Percentiles rank a stretch among this genome's conserved stretches.
phyloP scores from a whole-genome alignment of 1,284 basidiomycete species.

The Trichosporon sp. region DNA sequence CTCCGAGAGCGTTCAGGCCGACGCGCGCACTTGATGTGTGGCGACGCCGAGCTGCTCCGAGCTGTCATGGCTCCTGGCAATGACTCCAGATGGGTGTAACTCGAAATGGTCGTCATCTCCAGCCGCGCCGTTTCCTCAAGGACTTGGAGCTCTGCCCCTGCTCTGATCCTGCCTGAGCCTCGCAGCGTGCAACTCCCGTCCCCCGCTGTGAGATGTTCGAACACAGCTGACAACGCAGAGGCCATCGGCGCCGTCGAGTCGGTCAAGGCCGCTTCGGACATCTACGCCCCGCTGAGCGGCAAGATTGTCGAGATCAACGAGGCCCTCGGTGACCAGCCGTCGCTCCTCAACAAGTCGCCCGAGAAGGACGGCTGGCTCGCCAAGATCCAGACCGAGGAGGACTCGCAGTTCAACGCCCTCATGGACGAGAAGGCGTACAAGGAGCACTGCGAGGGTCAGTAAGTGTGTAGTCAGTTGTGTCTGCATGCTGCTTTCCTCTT shows the following conservation, averaged over 20 bases:
- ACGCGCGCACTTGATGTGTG: too few relatives aligned
- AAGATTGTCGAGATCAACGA: conserved; percentile 75
- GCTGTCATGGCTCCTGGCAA: too few relatives aligned
- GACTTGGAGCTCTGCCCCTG: too few relatives aligned
- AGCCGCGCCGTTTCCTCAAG: too few relatives aligned
- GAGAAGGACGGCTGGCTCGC: conserved; percentile 60
- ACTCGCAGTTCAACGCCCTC: conserved; percentile 68
- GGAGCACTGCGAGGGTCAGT: conserved; percentile 57
- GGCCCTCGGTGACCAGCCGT: conserved; percentile 62
- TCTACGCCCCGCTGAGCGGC: conserved; percentile 91
- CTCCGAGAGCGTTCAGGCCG: too few relatives aligned
- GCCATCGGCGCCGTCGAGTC: conserved; percentile 94
- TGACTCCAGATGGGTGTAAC: too few relatives aligned
- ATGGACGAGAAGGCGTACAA: conserved; percentile 75
- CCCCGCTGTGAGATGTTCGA: neutral
- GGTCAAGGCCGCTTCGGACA: conserved; percentile 96
- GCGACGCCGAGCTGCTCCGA: too few relatives aligned
- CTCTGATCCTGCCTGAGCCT: too few relatives aligned
- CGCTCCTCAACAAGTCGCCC: conserved; percentile 82
- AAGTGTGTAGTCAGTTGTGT: neutral
- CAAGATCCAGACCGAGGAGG: conserved; percentile 78
- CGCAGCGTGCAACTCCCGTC: neutral
- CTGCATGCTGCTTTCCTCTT: neutral
- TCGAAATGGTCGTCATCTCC: too few relatives aligned
- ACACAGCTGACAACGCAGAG: conserved; percentile 53